Evolutionary conservation across 108 stramenopile species (phyloP), one percentile per base, ranked within the genome.

Genomic region (Phaeodactylum tricornutum): DNA sequence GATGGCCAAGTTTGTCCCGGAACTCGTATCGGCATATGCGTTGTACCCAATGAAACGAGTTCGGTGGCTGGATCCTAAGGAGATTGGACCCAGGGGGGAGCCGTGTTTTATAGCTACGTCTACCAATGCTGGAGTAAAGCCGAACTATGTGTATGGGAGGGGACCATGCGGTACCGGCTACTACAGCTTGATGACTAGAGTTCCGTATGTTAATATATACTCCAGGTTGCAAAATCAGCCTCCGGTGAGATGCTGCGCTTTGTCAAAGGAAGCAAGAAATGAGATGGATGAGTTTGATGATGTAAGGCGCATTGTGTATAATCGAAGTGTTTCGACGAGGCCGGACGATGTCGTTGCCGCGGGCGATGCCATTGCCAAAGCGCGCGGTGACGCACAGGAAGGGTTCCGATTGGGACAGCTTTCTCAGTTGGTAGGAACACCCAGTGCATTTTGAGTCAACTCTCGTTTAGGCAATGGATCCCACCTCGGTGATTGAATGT

Each of bases 81-180:
- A 50, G 35, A 59, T 28, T 4, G 49, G 19, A 23, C 48, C 57
- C 0, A 59, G 50, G 27, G 57, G 57, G 21, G 48, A 59, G 35
- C 57, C 57, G 2, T 59, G 57, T 29, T 59, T 59, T 36, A 0
- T 59, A 20, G n/a, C n/a, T n/a, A n/a, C n/a, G n/a, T n/a, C n/a
- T n/a, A n/a, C n/a, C n/a, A 21, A 3, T 14, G 45, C 19, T 0
- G 23, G 4, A 2, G 3, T 47, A 2, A 47, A 47, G 27, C 31
- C n/a, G n/a, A n/a, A 49, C 12, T 59, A 59, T 39, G 49, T 39
- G 8, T 50, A 33, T 37, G 47, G 47, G 24, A 11, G 15, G 22
- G 57, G 57, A 26, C 4, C 17, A 0, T 16, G 21, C 32, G 57
- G 57, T 0, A 19, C 12, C 2, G 57, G 57, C 4, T 59, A 59